Evolutionary conservation across 768 basidiomycete genomes (phyloP), one percentile per base, ranked within the genome.

Genomic region (Gautieria morchelliformis): DNA sequence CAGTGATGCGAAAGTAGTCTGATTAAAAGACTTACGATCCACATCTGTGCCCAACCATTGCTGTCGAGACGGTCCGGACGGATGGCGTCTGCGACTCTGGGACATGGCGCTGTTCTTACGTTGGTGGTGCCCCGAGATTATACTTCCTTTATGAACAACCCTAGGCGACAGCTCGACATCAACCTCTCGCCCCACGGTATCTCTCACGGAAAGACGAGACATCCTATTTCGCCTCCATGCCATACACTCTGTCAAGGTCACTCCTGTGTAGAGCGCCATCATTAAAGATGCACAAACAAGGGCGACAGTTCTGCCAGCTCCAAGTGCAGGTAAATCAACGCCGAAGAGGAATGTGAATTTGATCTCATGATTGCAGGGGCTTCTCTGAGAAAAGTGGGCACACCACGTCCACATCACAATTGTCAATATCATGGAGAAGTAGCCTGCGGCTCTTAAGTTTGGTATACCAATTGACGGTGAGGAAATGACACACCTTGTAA

Each of bases 391-490:
- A 59, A 73, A 71, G 3, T 64, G 68, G 24, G 62, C 60, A 40
- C 67, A 68, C 8, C 50, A 68, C 22, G 62, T 59, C 73, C 72
- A 74, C 41, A 12, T 50, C 48, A 20, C n/a, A 27, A 48, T 41
- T 35, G 51, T 46, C 30, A 44, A 45, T 32, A 39, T 42, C 22
- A 60, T 12, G 45, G 20, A 50, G 44, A 59, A n/a, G 45, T 41
- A 56, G 53, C 40, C 33, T 67, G 30, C 59, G 73, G 72, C 74
- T 74, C 63, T 72, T 74, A 46, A 0, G 75, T 75, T 45, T 73
- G 60, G 9, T 63, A 61, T 71, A 74, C 71, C 2, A 72, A 32
- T 74, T 58, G 4, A 74, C 52, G 2, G 72, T 71, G n/a, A 17
- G 7, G 4, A 22, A 33, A 11, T 49, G 6, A n/a, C 48, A 17